These are phyloP conservation scores for Talaromyces marneffei DNA, from an alignment of 2,329 filamentous ascomycete genomes.

Conservation along the genomic window DNA sequence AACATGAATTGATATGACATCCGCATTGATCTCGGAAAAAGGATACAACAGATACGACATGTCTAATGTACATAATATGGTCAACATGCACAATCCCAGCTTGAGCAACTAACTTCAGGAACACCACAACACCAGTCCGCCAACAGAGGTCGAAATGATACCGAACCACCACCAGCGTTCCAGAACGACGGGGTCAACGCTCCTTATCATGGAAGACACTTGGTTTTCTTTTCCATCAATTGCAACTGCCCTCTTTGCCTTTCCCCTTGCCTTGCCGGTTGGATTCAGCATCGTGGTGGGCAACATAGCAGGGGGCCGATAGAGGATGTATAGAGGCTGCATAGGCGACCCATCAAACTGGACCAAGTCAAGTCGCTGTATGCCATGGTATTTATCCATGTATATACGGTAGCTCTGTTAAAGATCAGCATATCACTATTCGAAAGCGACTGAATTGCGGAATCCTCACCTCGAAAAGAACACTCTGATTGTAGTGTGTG, in stretches of 20 bases:
- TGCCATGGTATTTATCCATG: slow-evolving; percentile 56
- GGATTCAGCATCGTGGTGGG: slow-evolving; percentile 63
- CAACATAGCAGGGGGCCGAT: slow-evolving; percentile 61
- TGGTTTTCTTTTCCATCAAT: slow-evolving; percentile 21
- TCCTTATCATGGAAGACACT: slow-evolving; percentile 22
- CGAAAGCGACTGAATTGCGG: background rate
- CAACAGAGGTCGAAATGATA: slow-evolving; percentile 42
- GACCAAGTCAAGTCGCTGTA: slow-evolving; percentile 59
- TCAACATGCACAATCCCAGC: background rate
- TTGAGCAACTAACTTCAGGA: slow-evolving; percentile 17
- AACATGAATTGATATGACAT: background rate
- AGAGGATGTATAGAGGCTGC: slow-evolving; percentile 62
- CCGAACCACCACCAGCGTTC: slow-evolving; percentile 47
- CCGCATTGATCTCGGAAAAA: background rate
- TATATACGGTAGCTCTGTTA: slow-evolving; percentile 39
- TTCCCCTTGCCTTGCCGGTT: slow-evolving; percentile 32
- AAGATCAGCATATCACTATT: background rate
- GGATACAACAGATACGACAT: background rate
- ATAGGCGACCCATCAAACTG: slow-evolving; percentile 59
- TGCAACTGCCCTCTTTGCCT: slow-evolving; percentile 28
- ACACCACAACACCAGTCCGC: slow-evolving; percentile 34
- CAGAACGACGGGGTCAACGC: slow-evolving; percentile 32
- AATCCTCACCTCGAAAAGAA: slow-evolving; percentile 53
- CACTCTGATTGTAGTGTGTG: slow-evolving; percentile 61
- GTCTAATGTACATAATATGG: background rate